A percentile compares a stretch with the other conserved stretches of the same genome.
Evolutionary conservation across 768 basidiomycete genomes (phyloP).

Genomic region (Sutorius australiensis): DNA sequence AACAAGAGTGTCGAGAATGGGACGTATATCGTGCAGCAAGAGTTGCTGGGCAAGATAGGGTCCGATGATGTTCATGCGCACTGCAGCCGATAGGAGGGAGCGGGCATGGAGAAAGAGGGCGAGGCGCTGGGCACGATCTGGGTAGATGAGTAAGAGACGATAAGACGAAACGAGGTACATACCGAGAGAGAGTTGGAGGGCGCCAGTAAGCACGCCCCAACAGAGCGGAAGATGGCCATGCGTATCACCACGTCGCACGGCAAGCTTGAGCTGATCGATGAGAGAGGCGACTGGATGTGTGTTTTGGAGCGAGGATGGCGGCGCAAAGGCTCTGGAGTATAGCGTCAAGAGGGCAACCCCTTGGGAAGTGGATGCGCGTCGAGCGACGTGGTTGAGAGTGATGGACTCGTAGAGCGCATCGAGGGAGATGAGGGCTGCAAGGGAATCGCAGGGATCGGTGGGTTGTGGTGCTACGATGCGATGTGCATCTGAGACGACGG

Average conservation of each 20-base stretch:
- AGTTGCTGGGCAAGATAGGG: conserved; percentile 92
- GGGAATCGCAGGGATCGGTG: conserved; percentile 20
- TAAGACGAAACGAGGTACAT: conserved; percentile 1
- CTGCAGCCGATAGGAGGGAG: conserved; percentile 84
- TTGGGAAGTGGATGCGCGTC: conserved; percentile 85
- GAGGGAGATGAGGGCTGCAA: conserved; percentile 49
- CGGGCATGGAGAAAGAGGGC: conserved; percentile 93
- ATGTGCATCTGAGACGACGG: conserved; percentile 78
- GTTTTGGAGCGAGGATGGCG: conserved; percentile 32
- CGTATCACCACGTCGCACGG: conserved; percentile 58
- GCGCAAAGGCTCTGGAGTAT: conserved; percentile 78
- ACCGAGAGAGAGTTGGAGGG: conserved; percentile 74
- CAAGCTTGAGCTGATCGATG: conserved; percentile 66
- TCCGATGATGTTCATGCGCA: conserved; percentile 87
- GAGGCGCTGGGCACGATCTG: conserved; percentile 81
- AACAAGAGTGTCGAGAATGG: conserved; percentile 57
- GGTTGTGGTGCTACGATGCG: conserved; percentile 24
- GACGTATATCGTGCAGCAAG: conserved; percentile 67
- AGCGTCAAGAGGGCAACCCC: conserved; percentile 90
- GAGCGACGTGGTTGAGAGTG: conserved; percentile 85
- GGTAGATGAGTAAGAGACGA: conserved; percentile 3
- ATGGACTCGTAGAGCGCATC: conserved; percentile 81
- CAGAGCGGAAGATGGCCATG: conserved; percentile 86
- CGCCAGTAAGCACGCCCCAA: conserved; percentile 83
- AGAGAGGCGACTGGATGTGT: conserved; percentile 30